Evolutionary conservation across 2,329 filamentous ascomycete genomes (phyloP).

Genomic region (Capronia epimyces): DNA sequence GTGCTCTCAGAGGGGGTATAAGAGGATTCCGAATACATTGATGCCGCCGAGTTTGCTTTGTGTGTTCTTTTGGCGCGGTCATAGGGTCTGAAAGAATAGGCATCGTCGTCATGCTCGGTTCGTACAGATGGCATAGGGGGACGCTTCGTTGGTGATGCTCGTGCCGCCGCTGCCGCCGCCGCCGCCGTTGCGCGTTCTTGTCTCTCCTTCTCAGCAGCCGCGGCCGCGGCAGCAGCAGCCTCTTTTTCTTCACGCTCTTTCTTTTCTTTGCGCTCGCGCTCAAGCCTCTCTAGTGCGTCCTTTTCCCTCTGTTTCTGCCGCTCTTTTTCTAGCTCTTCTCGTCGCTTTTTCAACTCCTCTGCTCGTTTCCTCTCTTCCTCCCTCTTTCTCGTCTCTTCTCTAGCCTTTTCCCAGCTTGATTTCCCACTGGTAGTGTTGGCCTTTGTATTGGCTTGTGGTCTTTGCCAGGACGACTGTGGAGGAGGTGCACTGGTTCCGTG

Average conservation of each 20-base stretch:
- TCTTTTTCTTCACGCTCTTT: constrained; percentile 34
- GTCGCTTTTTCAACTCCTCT: constrained; percentile 27
- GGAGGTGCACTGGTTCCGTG: constrained; percentile 18
- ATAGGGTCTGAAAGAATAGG: constrained; percentile 71
- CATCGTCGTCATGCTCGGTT: constrained; percentile 51
- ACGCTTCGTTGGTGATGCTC: constrained; percentile 30
- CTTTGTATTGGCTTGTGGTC: constrained; percentile 26
- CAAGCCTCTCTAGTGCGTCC: constrained; percentile 26
- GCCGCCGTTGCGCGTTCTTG: constrained; percentile 53
- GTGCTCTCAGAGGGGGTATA: constrained; percentile 83
- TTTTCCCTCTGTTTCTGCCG: constrained; percentile 28
- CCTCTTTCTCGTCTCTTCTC: constrained; percentile 30
- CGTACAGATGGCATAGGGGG: constrained; percentile 36
- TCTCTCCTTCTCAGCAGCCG: constrained; percentile 27
- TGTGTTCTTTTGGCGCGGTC: constrained; percentile 59
- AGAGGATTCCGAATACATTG: constrained; percentile 74
- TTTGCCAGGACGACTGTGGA: constrained; percentile 30
- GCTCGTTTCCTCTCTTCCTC: constrained; percentile 29
- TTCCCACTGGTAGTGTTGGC: constrained; percentile 24
- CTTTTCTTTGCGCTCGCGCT: constrained; percentile 32
- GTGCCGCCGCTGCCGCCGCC: constrained; percentile 35
- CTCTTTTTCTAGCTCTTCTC: constrained; percentile 28
- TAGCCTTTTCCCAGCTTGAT: constrained; percentile 30
- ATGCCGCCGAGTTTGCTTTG: constrained; percentile 59
- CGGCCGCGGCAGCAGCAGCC: constrained; percentile 31